Conservation (phyloP, 495 filamentous ascomycete genomes). For the Glarea lozoyensis region DNA sequence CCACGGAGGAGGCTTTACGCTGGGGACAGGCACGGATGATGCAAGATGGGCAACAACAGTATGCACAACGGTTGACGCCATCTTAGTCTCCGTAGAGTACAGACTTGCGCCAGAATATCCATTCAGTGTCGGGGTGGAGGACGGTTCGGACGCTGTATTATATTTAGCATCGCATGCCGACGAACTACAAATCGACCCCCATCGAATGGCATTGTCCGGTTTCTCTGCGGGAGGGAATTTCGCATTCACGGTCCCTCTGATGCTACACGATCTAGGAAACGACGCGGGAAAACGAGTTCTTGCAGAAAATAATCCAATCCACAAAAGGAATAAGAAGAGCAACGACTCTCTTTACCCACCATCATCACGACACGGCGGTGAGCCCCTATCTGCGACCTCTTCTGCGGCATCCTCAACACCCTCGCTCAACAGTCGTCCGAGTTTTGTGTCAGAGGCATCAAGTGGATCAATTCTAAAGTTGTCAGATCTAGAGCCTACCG, state of each 20-base stretch:
- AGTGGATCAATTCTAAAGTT: constrained; percentile 11
- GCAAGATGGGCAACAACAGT: constrained; percentile 54
- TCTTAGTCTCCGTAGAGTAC: constrained; percentile 65
- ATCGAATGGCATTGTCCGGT: constrained; percentile 63
- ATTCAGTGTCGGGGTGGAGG: constrained; percentile 69
- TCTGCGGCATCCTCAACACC: constrained; percentile 25
- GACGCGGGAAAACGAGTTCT: constrained; percentile 24
- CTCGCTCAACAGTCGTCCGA: constrained; percentile 5
- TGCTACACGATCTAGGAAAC: constrained; percentile 35
- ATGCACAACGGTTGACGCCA: constrained; percentile 28
- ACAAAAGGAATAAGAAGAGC: background rate
- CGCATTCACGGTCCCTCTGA: constrained; percentile 68
- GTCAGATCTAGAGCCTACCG: constrained; percentile 28
- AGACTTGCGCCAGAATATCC: constrained; percentile 69
- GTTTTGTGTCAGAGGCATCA: background rate
- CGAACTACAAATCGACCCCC: constrained; percentile 45
- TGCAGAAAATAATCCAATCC: constrained; percentile 12
- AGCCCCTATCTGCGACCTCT: constrained; percentile 13
- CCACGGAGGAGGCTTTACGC: constrained; percentile 71
- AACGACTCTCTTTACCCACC: no score
- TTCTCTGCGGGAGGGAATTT: constrained; percentile 89
- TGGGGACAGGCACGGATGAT: constrained; percentile 64
- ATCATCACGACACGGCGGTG: background rate
- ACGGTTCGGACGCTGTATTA: constrained; percentile 61
- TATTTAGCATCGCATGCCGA: constrained; percentile 52